Evolutionary conservation across 345 rosid species (phyloP).

Genomic region (Dovyalis caffra): DNA sequence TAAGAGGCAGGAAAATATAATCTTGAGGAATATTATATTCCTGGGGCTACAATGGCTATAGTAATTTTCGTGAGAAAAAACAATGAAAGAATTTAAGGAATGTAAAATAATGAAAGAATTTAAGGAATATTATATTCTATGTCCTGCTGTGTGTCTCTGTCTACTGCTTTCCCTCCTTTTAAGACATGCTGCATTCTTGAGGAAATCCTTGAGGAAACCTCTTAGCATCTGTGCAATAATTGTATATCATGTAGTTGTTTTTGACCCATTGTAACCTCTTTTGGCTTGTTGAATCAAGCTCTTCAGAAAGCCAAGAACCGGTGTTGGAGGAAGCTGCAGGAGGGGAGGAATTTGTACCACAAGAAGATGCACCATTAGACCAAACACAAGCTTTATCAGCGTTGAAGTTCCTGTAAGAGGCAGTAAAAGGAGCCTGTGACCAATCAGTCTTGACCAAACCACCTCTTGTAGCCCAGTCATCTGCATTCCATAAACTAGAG

Average conservation of each 20-base stretch:
- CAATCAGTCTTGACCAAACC: not conserved
- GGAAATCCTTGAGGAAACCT: not conserved
- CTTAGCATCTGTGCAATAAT: not conserved
- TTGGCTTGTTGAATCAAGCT: not conserved
- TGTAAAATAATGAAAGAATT: not conserved
- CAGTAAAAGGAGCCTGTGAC: not conserved
- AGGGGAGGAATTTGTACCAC: not conserved
- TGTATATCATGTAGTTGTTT: not conserved
- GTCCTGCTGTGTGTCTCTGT: not conserved
- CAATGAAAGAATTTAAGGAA: not conserved
- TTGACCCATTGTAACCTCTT: not conserved
- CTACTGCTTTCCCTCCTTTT: not conserved
- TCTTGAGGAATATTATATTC: too few species aligned
- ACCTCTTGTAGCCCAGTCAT: constrained; percentile 18
- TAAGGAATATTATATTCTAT: not conserved
- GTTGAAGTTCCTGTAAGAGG: not conserved
- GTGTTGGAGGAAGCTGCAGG: too few species aligned
- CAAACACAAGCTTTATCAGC: not conserved
- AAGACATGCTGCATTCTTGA: not conserved
- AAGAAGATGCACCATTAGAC: not conserved
- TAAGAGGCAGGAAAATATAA: too few species aligned
- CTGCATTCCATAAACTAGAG: constrained; percentile 13
- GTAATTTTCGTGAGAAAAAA: not conserved
- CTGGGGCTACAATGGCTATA: not conserved
- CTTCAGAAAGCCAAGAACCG: not conserved